Base-by-base conservation (phyloP, 2,329 filamentous ascomycete genomes). In the Xylariaceae sp. region DNA sequence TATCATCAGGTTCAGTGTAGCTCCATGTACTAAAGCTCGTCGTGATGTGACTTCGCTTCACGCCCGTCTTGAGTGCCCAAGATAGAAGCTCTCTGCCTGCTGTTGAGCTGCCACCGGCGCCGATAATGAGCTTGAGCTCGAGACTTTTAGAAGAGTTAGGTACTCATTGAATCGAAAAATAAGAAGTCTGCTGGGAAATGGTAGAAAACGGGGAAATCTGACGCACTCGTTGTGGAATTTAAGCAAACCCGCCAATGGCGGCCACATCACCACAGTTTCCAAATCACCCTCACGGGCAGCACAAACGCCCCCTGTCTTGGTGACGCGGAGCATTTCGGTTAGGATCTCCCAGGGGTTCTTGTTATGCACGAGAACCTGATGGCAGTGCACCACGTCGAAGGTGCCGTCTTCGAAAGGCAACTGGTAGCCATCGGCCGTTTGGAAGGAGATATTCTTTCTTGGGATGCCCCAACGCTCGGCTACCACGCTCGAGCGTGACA, bases 401-500 rank as follows among this genome's bases (percentile, higher is more conserved):
- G 51, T 51, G 11, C 33, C 57, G 33, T 68, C 64, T 0, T 56
- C 54, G 45, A 64, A 68, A 0, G 70, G 67, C 0, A 72, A 60
- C 16, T 63, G 55, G 56, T 69, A 67, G 16, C 68, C 63, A 40
- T 60, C 63, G 10, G 63, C 71, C 14, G 60, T 56, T 52, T 69
- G 64, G 42, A 64, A 62, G 18, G 36, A 39, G 36, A 55, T 52
- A 19, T 55, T 55, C n/a, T 36, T 36, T 10, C 33, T 36, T 10
- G 36, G 45, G n/a, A 55, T 40, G 6, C 45, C 46, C 6, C 34
- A 36, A 16, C 22, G n/a, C 50, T 53, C 42, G 14, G 45, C 50
- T 18, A 53, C 14, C 16, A 33, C 41, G 9, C 22, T 12, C 16
- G 16, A 42, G 2, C 51, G 42, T 17, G 34, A 28, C 18, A 53